These are phyloP conservation scores for Apiosordaria backusii DNA, from an alignment of 495 filamentous ascomycete genomes.

Conservation along the genomic window DNA sequence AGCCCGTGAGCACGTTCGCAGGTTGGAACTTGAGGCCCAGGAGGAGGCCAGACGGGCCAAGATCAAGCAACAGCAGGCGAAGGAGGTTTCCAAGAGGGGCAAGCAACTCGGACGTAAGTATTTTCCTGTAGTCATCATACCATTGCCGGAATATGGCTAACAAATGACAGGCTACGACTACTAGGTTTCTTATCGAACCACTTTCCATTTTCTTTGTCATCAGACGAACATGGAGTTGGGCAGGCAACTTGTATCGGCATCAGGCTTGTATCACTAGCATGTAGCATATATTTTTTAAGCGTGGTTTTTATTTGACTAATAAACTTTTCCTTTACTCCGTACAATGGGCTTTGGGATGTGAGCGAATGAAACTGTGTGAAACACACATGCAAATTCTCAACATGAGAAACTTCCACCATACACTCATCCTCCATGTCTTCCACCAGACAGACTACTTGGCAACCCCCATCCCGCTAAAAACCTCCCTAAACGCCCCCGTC, in stretches of 20 bases:
- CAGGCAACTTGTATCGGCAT: not conserved
- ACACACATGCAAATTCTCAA: too few relatives aligned
- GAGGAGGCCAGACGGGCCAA: constrained; percentile 58
- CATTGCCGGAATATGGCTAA: not conserved
- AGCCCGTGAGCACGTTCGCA: constrained; percentile 59
- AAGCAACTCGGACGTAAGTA: constrained; percentile 61
- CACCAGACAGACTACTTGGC: constrained; percentile 24
- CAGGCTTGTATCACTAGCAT: not conserved
- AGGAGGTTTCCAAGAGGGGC: constrained; percentile 60
- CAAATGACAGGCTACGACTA: not conserved
- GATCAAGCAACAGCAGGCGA: constrained; percentile 64
- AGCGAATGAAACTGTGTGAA: too few relatives aligned
- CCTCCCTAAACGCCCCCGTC: constrained; percentile 33
- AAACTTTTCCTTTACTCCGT: not conserved
- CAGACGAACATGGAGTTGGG: not conserved
- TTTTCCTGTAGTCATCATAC: not conserved
- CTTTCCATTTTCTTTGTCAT: not conserved
- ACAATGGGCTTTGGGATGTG: too few relatives aligned
- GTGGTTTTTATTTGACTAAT: not conserved
- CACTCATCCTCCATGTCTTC: too few relatives aligned
- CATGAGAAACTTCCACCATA: too few relatives aligned
- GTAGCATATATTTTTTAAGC: not conserved
- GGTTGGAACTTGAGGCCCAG: constrained; percentile 59
- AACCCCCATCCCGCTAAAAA: constrained; percentile 36
- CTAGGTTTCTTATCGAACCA: not conserved